Percentiles rank a stretch among this genome's conserved stretches.
phyloP scores from a whole-genome alignment of 2,329 filamentous ascomycete species.

The Aureobasidium pullulans region DNA sequence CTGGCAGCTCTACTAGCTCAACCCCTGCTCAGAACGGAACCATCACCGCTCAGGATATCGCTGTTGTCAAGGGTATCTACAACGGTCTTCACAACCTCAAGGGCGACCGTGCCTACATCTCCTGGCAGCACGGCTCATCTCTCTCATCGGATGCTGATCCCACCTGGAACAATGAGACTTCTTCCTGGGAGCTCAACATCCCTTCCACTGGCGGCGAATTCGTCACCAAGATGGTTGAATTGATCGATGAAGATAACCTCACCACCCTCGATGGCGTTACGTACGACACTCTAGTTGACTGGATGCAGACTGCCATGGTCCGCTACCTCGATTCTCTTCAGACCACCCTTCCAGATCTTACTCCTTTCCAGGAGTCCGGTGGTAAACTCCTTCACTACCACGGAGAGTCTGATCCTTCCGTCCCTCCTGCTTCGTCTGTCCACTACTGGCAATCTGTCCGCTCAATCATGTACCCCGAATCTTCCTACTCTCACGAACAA shows the following conservation, averaged over 20 bases:
- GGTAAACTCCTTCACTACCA: slow-evolving; percentile 54
- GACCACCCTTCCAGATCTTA: slow-evolving; percentile 48
- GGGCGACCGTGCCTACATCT: slow-evolving; percentile 35
- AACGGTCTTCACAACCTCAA: slow-evolving; percentile 35
- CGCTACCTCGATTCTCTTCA: slow-evolving; percentile 46
- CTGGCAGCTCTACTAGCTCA: not conserved
- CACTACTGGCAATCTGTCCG: slow-evolving; percentile 51
- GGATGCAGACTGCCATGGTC: slow-evolving; percentile 45
- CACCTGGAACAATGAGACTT: slow-evolving; percentile 28
- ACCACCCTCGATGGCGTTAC: slow-evolving; percentile 41
- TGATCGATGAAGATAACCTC: slow-evolving; percentile 36
- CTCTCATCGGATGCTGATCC: slow-evolving; percentile 32
- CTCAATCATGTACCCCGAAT: slow-evolving; percentile 38
- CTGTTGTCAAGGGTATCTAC: slow-evolving; percentile 30
- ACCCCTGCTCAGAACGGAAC: slow-evolving; percentile 28
- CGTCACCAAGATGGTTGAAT: slow-evolving; percentile 37
- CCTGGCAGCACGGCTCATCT: slow-evolving; percentile 31
- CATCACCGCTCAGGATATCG: slow-evolving; percentile 25
- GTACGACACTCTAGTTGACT: slow-evolving; percentile 51
- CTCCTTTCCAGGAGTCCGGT: slow-evolving; percentile 41
- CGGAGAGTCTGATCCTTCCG: slow-evolving; percentile 47
- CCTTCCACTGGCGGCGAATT: slow-evolving; percentile 32
- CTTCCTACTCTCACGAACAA: not conserved
- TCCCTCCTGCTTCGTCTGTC: slow-evolving; percentile 48
- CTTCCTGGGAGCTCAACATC: slow-evolving; percentile 27